Base-by-base conservation (phyloP, 768 basidiomycete species). In the Amylocystis lapponica region DNA sequence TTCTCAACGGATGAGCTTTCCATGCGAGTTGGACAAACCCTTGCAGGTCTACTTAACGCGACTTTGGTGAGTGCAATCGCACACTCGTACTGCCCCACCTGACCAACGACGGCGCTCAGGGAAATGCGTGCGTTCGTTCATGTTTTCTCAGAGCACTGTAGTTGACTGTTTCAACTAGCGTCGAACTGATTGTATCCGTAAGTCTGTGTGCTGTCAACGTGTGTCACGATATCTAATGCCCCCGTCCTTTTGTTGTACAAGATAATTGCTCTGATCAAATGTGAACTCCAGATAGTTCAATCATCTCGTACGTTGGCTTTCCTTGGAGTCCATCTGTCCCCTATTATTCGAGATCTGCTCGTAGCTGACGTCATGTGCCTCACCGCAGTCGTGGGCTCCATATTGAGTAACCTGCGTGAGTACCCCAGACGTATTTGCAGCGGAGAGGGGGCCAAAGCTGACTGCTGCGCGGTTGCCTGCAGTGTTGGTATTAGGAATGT, bases 1-100 rank as follows among this genome's bases (percentile, higher is more conserved):
- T 91, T 90, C 56, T 87, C 87, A 1, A 93, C 90, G 0, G 90
- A 93, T 46, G 86, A 93, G 50, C 51, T 93, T 14, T 86, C 90
- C 3, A 55, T 89, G 43, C 79, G 88, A 23, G 81, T 91, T 2
- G 90, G 89, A 2, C 83, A 87, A 60, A 88, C 88, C 2, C 65
- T 90, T 10, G 87, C 88, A 3, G 89, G 89, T 29, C 72, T 93
- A 2, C 59, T 93, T 43, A 93, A 92, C 63, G 90, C 90, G 17
- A 93, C 89, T 12, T 66, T 89, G 50, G 84, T 88, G 49, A 45
- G 60, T 58, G n/a, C 23, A 27, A 38, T 27, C 22, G 30, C 16
- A 30, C 41, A 22, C 22, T 26, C 16, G 16, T 30, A 3, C 9
- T 36, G 30, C 32, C 13, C 23, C 30, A 16, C 34, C 10, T 44